phyloP scores from a whole-genome alignment of 2,329 filamentous ascomycete genomes.

The Diaporthe sp. region DNA sequence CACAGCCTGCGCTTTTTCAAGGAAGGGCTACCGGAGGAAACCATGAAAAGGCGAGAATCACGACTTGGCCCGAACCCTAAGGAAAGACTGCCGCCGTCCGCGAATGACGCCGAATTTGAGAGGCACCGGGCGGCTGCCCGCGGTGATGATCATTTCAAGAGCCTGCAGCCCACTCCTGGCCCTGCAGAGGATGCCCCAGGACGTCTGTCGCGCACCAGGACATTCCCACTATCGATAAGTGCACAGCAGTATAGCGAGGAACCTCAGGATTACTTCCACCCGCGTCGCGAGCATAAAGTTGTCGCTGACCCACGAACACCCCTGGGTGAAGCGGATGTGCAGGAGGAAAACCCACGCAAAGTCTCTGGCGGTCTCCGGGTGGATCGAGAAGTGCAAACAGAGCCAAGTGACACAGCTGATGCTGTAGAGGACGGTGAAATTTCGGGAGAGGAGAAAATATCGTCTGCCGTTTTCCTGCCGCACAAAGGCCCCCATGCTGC shows the following conservation, averaged over 20 bases:
- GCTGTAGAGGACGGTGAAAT: conserved; percentile 63
- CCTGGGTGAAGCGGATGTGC: neutral
- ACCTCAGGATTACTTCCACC: conserved; percentile 41
- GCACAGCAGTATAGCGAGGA: conserved; percentile 26
- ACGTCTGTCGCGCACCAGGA: conserved; percentile 36
- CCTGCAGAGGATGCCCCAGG: conserved; percentile 40
- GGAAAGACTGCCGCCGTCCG: conserved; percentile 54
- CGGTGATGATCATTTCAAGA: conserved; percentile 35
- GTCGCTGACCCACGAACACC: conserved; percentile 2
- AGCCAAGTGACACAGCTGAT: conserved; percentile 40
- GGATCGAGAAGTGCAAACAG: conserved; percentile 26
- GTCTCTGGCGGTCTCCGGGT: conserved; percentile 29
- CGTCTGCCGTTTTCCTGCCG: conserved; percentile 85
- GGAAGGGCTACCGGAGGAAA: conserved; percentile 71
- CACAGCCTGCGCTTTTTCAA: conserved; percentile 76
- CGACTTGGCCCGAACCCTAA: conserved; percentile 43
- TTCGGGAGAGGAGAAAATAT: conserved; percentile 86
- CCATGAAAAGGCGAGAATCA: conserved; percentile 62
- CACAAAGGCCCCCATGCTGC: conserved; percentile 69
- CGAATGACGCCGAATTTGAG: conserved; percentile 35
- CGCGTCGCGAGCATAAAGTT: conserved; percentile 16
- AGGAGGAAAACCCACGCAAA: conserved; percentile 25
- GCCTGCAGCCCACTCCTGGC: conserved; percentile 39
- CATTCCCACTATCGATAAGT: conserved; percentile 36
- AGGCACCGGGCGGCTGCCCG: conserved; percentile 36